phyloP scores from a whole-genome alignment of 2,329 filamentous ascomycete species.

The Trichoderma koningiopsis region DNA sequence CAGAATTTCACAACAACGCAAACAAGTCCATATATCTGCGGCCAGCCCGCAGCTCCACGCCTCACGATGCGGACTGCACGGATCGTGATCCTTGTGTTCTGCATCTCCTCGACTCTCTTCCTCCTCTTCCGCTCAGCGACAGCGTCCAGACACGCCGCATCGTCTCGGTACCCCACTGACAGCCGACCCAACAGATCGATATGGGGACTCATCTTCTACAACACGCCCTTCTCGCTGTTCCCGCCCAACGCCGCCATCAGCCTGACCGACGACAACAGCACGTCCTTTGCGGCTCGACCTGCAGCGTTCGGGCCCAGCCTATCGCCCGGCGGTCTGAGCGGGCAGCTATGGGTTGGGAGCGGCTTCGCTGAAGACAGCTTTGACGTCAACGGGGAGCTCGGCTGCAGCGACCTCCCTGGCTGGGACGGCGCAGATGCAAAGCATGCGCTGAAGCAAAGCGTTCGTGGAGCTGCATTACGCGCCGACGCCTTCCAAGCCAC shows the following conservation, averaged over 20 bases:
- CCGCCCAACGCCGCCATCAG: conserved; percentile 95
- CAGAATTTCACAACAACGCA: neutral
- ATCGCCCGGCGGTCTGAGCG: conserved; percentile 75
- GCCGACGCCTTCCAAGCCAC: conserved; percentile 29
- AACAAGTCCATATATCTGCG: conserved; percentile 17
- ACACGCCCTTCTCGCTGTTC: conserved; percentile 81
- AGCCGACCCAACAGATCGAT: conserved; percentile 33
- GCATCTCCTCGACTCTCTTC: conserved; percentile 56
- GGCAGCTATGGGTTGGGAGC: conserved; percentile 89
- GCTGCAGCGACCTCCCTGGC: conserved; percentile 90
- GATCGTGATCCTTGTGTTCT: conserved; percentile 56
- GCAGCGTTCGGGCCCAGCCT: conserved; percentile 88
- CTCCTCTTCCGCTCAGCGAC: conserved; percentile 56
- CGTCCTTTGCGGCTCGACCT: conserved; percentile 89
- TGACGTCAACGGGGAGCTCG: conserved; percentile 78
- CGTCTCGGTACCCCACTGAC: conserved; percentile 32
- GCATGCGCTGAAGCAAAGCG: conserved; percentile 45
- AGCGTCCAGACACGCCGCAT: conserved; percentile 38
- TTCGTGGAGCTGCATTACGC: conserved; percentile 36
- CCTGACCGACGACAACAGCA: conserved; percentile 96
- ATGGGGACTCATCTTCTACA: conserved; percentile 65
- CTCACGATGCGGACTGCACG: conserved; percentile 57
- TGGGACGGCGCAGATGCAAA: conserved; percentile 69
- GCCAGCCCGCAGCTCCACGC: conserved; percentile 10
- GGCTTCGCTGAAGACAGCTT: conserved; percentile 82